Evolutionary conservation across 345 rosid species (phyloP).

Genomic region (Combretum micranthum): DNA sequence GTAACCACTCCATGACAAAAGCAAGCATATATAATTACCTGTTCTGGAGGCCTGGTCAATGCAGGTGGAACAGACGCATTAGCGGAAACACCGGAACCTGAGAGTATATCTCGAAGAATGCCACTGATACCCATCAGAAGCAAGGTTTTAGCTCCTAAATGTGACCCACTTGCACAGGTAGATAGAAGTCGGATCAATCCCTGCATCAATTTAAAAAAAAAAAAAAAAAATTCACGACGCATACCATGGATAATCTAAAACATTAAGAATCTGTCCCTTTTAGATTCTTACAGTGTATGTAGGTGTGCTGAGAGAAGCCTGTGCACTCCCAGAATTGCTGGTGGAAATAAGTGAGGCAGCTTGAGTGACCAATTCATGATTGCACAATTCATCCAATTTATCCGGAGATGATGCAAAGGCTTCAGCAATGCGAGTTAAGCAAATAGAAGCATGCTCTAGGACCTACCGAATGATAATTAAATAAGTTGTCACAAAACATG

Average conservation of each 20-base stretch:
- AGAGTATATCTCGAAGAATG: slow-evolving; percentile 81
- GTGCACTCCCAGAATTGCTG: slow-evolving; percentile 88
- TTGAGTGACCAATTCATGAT: slow-evolving; percentile 93
- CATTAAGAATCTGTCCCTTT: neutral
- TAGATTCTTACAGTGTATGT: slow-evolving; percentile 69
- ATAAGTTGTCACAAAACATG: slow-evolving; percentile 11
- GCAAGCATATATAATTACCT: slow-evolving; percentile 39
- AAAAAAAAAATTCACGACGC: slow-evolving; percentile 2
- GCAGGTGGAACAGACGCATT: slow-evolving; percentile 87
- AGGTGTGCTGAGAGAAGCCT: slow-evolving; percentile 81
- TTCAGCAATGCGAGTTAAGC: slow-evolving; percentile 97
- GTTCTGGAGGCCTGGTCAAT: slow-evolving; percentile 91
- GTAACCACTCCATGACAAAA: neutral
- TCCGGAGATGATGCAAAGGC: slow-evolving; percentile 90
- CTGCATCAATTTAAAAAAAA: slow-evolving; percentile 30
- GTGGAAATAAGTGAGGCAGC: slow-evolving; percentile 97
- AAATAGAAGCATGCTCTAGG: slow-evolving; percentile 94
- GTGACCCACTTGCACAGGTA: slow-evolving; percentile 98
- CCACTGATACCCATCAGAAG: slow-evolving; percentile 95
- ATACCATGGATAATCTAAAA: neutral
- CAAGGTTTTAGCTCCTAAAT: slow-evolving; percentile 81
- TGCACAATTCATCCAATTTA: slow-evolving; percentile 87
- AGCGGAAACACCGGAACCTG: slow-evolving; percentile 79
- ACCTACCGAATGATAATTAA: slow-evolving; percentile 39
- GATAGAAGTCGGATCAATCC: slow-evolving; percentile 94